Conservation (phyloP, 1,139 yeast genomes). For the Sugiyamaella novakii region DNA sequence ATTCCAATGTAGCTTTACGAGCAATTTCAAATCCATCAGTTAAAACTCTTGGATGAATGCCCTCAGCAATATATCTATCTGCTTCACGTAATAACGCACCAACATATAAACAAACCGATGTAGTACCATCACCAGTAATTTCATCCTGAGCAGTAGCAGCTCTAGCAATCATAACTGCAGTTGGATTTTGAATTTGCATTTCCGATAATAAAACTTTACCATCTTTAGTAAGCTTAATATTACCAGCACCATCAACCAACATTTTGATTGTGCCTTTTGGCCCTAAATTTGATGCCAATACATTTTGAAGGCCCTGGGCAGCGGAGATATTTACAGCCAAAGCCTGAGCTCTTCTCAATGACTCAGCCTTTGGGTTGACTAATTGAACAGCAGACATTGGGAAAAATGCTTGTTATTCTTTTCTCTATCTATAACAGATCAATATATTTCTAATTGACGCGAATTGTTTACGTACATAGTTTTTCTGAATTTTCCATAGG, state of each 20-base stretch:
- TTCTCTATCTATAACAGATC: slow-evolving; percentile 5
- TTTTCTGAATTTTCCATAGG: slow-evolving; percentile 11
- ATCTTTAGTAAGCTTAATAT: slow-evolving; percentile 92
- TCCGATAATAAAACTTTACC: slow-evolving; percentile 92
- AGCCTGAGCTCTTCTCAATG: slow-evolving; percentile 91
- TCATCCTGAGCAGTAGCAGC: slow-evolving; percentile 99
- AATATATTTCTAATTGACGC: no score
- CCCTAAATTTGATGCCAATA: slow-evolving; percentile 86
- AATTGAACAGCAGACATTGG: slow-evolving; percentile 58
- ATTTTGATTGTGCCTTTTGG: slow-evolving; percentile 97
- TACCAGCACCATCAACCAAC: slow-evolving; percentile 96
- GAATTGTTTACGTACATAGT: background rate
- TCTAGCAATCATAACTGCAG: slow-evolving; percentile 96
- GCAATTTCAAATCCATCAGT: slow-evolving; percentile 96
- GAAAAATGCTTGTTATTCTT: no score
- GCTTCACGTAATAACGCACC: slow-evolving; percentile 96
- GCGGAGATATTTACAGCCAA: slow-evolving; percentile 93
- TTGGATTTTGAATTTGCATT: slow-evolving; percentile 99
- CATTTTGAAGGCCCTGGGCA: slow-evolving; percentile 95
- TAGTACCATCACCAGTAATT: slow-evolving; percentile 98
- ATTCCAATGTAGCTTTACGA: slow-evolving; percentile 69
- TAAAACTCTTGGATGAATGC: slow-evolving; percentile 92
- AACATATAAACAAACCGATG: slow-evolving; percentile 92
- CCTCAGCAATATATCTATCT: slow-evolving; percentile 86
- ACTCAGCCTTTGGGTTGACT: slow-evolving; percentile 95